phyloP scores from a whole-genome alignment of 108 stramenopile species.

The Nannochloropsis salina region DNA sequence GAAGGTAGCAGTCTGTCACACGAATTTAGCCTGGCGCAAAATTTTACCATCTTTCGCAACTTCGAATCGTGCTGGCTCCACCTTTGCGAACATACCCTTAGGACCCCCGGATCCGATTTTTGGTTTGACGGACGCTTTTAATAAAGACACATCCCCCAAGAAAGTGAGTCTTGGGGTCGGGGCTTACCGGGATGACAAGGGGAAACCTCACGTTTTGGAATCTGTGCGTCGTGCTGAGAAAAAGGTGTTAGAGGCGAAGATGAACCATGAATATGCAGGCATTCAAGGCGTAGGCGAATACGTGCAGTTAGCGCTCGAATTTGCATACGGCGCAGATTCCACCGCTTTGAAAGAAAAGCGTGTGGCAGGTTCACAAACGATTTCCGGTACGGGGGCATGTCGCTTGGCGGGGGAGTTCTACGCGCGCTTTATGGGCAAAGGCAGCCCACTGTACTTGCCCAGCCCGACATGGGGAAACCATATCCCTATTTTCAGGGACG shows the following conservation, averaged over 20 bases:
- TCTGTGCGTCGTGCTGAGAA: constrained; percentile 81
- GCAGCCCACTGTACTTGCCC: constrained; percentile 74
- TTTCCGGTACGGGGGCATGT: constrained; percentile 94
- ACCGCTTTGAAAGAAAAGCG: constrained; percentile 64
- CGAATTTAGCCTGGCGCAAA: too few species aligned
- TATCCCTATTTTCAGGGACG: constrained; percentile 73
- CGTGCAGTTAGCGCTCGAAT: constrained; percentile 71
- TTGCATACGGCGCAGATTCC: constrained; percentile 80
- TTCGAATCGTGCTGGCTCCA: background rate
- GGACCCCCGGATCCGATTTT: constrained; percentile 95
- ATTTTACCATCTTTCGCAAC: background rate
- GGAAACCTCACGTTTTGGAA: constrained; percentile 86
- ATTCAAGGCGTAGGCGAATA: constrained; percentile 73
- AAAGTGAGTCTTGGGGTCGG: constrained; percentile 61
- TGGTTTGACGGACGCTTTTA: constrained; percentile 88
- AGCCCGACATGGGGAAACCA: constrained; percentile 98
- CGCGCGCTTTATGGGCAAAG: constrained; percentile 58
- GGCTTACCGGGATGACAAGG: constrained; percentile 66
- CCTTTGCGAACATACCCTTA: constrained; percentile 58
- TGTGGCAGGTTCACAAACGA: constrained; percentile 70
- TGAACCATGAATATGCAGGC: constrained; percentile 90
- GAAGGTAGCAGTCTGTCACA: background rate
- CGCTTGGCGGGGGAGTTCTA: constrained; percentile 84
- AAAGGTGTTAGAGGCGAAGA: constrained; percentile 58
- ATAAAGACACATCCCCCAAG: constrained; percentile 64